Percentiles rank a stretch among this genome's conserved stretches.
These are phyloP conservation scores for Hapsidospora chrysogenum DNA, from an alignment of 495 filamentous ascomycete species.

Conservation along the genomic window DNA sequence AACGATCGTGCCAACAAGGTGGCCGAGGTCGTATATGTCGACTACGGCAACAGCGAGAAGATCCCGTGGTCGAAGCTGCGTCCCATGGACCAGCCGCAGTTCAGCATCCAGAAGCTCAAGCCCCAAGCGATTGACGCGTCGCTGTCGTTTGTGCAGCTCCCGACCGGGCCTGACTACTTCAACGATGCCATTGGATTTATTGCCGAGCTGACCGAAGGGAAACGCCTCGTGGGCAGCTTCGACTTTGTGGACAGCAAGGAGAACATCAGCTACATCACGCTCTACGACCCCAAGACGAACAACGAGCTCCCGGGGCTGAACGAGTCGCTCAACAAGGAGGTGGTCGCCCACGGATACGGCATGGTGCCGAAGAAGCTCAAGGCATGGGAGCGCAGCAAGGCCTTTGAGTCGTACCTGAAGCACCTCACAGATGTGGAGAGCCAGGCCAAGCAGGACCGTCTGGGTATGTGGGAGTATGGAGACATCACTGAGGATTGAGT, in stretches of 20 bases:
- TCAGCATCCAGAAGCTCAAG: conserved; percentile 60
- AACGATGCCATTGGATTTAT: conserved; percentile 59
- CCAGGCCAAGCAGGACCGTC: conserved; percentile 56
- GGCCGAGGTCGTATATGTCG: conserved; percentile 83
- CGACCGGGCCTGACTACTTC: conserved; percentile 60
- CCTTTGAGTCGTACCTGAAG: conserved; percentile 51
- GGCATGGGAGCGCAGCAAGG: conserved; percentile 60
- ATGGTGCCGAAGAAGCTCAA: conserved; percentile 82
- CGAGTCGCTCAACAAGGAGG: conserved; percentile 72
- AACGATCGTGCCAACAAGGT: conserved; percentile 82
- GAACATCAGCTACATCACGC: conserved; percentile 63
- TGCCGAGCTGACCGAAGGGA: conserved; percentile 43
- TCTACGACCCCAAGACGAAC: conserved; percentile 59
- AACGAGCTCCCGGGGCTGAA: conserved; percentile 25
- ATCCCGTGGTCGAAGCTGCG: conserved; percentile 71
- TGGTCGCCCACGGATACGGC: conserved; percentile 67
- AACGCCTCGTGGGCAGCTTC: conserved; percentile 74
- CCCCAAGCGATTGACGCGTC: conserved; percentile 76
- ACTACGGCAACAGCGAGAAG: conserved; percentile 89
- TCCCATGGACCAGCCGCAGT: conserved; percentile 59
- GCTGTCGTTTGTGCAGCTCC: conserved; percentile 81
- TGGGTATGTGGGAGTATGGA: conserved; percentile 96
- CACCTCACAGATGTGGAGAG: conserved; percentile 48
- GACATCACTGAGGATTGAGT: conserved; percentile 78
- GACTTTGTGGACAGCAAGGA: conserved; percentile 61